phyloP scores from a whole-genome alignment of 129 eudicot species.

The Calendula officinalis region DNA sequence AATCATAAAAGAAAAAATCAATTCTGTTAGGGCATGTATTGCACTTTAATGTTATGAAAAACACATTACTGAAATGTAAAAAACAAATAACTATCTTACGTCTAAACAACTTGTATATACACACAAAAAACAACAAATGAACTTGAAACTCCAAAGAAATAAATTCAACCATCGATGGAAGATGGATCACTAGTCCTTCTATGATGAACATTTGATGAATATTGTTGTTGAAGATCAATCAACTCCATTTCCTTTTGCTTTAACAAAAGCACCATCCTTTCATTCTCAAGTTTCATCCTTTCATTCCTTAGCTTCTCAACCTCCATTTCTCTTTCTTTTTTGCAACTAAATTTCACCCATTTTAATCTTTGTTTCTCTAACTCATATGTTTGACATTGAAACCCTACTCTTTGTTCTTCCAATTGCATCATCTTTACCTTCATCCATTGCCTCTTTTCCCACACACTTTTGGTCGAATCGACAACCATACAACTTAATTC shows the following conservation, averaged over 20 bases:
- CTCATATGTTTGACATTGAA: slow-evolving; percentile 51
- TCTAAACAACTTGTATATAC: not conserved
- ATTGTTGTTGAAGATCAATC: slow-evolving; percentile 39
- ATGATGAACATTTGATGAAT: slow-evolving; percentile 29
- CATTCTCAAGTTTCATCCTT: slow-evolving; percentile 66
- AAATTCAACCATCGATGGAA: slow-evolving; percentile 38
- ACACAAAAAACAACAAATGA: not conserved
- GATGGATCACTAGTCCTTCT: slow-evolving; percentile 41
- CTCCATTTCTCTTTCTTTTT: slow-evolving; percentile 84
- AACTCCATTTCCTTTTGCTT: slow-evolving; percentile 66
- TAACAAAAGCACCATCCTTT: slow-evolving; percentile 69
- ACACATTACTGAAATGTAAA: not conserved
- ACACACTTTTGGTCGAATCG: slow-evolving; percentile 42
- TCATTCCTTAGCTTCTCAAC: slow-evolving; percentile 60
- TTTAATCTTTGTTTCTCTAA: slow-evolving; percentile 62
- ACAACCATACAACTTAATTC: slow-evolving; percentile 44
- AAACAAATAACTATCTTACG: not conserved
- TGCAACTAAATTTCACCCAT: slow-evolving; percentile 70
- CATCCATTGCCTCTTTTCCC: slow-evolving; percentile 81
- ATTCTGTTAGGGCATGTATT: not conserved
- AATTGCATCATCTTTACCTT: slow-evolving; percentile 47
- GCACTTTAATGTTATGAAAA: not conserved
- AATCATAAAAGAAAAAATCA: too few relatives aligned
- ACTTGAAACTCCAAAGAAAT: not conserved
- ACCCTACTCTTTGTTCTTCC: slow-evolving; percentile 59